Base-by-base conservation (phyloP, 441 rosid species). In the Brassica balearica region DNA sequence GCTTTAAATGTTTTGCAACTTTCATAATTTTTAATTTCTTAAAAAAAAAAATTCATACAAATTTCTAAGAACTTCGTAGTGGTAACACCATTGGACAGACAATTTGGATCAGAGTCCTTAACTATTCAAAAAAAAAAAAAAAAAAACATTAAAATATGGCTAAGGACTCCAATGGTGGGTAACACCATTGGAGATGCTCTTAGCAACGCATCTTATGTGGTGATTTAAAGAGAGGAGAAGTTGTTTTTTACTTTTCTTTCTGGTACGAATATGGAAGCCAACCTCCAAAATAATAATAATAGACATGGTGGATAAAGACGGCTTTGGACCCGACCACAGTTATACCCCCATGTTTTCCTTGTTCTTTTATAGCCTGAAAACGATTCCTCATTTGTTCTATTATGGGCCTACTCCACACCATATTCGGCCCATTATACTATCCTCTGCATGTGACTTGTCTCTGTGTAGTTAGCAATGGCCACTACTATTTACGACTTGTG, bases 361-460 rank as follows among this genome's bases (percentile, higher is more conserved):
- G 59, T 55, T 55, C 59, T 55, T 55, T 15, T 55, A 15, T 55
- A 55, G 59, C 59, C 59, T 55, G 59, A 79, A n/a, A 79, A 69
- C 63, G 82, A 79, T 8, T 38, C 48, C 77, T 51, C 11, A 3
- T 79, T 60, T 78, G 55, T 55, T 69, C 38, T 79, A 38, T 8
- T 38, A 41, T 74, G 75, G 82, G 79, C 79, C 82, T 74, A 74
- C 72, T 27, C 10, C 67, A 63, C 66, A 51, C 60, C 25, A 2
- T 64, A 23, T 4, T 43, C 20, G 72, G 82, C 78, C 82, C 82
- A 79, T 69, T 64, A 27, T 29, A 25, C 2, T 41, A 36, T 65
- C 41, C 61, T 34, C 75, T 62, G 56, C 71, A 79, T 41, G 66
- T 79, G 82, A 74, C 68, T 63, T 74, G 79, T 79, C 72, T 64